Percentiles rank a stretch among this genome's conserved stretches.
phyloP scores from a whole-genome alignment of 176 grass and related monocot species.

The Ananas comosus region DNA sequence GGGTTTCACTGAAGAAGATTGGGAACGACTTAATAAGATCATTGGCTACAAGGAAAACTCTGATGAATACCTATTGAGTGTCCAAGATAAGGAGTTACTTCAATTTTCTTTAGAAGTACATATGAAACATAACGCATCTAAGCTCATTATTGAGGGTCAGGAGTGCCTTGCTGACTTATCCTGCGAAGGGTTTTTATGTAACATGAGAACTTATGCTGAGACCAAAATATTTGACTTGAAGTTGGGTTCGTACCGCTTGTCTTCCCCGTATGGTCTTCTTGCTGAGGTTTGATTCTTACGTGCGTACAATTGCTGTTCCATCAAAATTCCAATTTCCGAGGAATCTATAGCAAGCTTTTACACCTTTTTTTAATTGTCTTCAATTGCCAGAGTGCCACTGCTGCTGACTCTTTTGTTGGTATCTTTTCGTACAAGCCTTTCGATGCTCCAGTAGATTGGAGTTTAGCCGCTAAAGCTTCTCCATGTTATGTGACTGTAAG shows the following conservation, averaged over 20 bases:
- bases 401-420: slow-evolving; percentile 64
- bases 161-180: slow-evolving; percentile 85
- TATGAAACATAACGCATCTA: slow-evolving; percentile 97
- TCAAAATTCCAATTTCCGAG: background rate
- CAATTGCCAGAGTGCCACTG: slow-evolving; percentile 55
- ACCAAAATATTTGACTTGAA: slow-evolving; percentile 89
- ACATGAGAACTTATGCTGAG: slow-evolving; percentile 85
- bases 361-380: slow-evolving; percentile 9
- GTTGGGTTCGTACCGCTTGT: slow-evolving; percentile 80
- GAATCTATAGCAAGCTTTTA: background rate
- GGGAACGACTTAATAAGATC: slow-evolving; percentile 78
- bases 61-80: slow-evolving; percentile 53
- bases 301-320: background rate
- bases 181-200: slow-evolving; percentile 76
- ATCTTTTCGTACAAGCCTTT: slow-evolving; percentile 94
- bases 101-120: slow-evolving; percentile 79
- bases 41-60: slow-evolving; percentile 95
- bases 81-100: slow-evolving; percentile 74
- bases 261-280: slow-evolving; percentile 88
- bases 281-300: slow-evolving; percentile 66
- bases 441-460: slow-evolving; percentile 81
- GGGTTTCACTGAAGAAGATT: slow-evolving; percentile 85
- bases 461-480: slow-evolving; percentile 84
- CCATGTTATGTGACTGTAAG: slow-evolving; percentile 96
- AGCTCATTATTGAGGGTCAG: slow-evolving; percentile 46